Evolutionary conservation across 2,329 filamentous ascomycete genomes (phyloP), one percentile per base, ranked within the genome.

Genomic region (Ramichloridium luteum): DNA sequence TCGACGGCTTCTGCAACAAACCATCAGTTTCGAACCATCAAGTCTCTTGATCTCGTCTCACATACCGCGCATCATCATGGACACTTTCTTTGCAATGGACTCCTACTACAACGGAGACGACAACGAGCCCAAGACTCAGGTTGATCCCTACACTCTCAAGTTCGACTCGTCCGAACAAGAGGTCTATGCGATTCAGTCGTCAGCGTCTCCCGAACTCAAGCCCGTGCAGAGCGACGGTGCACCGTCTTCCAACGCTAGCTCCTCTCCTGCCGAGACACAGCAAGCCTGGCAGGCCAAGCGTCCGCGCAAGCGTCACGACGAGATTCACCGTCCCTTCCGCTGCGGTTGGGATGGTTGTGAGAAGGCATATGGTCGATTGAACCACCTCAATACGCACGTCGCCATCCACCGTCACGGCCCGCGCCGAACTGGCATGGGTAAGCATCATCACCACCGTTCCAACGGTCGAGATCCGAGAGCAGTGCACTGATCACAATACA

Each of bases 291-390:
- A 23, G 8, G n/a, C 8, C 20, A 23, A 23, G 8, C 20, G 20
- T n/a, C 20, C 8, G n/a, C 20, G 20, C 8, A 23, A 23, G 20
- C 20, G 20, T n/a, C 20, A 23, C 20, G 20, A 23, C 8, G 20
- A 23, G 20, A 23, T 23, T n/a, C 20, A 23, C 20, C 20, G 20
- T n/a, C 20, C 20, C 8, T 23, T 8, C 20, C 8, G 8, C 20
- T 23, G 20, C 20, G 20, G 20, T n/a, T 23, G 20, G 20, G 20
- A 23, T n/a, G 20, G 20, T n/a, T 23, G 20, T n/a, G n/a, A 23
- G 8, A 23, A 23, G n/a, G 20, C 20, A 8, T 23, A 23, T 23
- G 20, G 20, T n/a, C 20, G 20, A 8, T n/a, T 23, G 8, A 23
- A 23, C 20, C 20, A 23, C 20, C 20, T 23, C 20, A 23, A 23